Conservation (phyloP, 305 asterid genomes). For the Rubia balearica region DNA sequence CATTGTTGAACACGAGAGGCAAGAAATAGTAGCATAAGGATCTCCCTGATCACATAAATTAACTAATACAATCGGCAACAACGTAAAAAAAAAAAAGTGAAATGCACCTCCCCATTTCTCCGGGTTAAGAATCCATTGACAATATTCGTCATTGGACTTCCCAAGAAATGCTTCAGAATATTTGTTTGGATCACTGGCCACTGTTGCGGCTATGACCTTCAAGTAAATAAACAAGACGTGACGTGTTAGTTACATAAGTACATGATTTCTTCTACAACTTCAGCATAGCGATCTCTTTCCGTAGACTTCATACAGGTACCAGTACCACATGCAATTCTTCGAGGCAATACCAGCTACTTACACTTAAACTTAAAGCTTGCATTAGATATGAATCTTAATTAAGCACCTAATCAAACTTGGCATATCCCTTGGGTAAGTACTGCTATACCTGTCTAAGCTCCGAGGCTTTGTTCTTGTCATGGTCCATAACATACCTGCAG, state of each 20-base stretch:
- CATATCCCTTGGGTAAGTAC: neutral
- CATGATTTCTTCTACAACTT: neutral
- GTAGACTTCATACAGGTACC: neutral
- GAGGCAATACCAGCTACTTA: neutral
- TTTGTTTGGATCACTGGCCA: constrained; percentile 67
- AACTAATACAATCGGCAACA: constrained; percentile 2
- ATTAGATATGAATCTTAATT: neutral
- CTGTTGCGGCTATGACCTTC: constrained; percentile 92
- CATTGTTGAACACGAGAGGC: constrained; percentile 8
- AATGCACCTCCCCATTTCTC: constrained; percentile 92
- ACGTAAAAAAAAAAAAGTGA: constrained; percentile 9
- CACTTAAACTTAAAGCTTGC: neutral
- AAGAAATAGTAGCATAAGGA: constrained; percentile 3
- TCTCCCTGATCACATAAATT: neutral
- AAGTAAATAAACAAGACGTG: constrained; percentile 8
- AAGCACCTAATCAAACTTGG: neutral
- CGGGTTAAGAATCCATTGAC: constrained; percentile 86
- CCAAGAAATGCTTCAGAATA: constrained; percentile 85
- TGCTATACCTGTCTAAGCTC: constrained; percentile 78
- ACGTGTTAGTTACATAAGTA: neutral
- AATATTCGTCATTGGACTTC: constrained; percentile 76
- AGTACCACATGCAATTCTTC: neutral
- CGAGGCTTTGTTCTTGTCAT: constrained; percentile 61
- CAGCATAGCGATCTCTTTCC: neutral
- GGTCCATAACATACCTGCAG: constrained; percentile 89